A percentile compares a stretch with the other conserved stretches of the same genome.
Evolutionary conservation across 495 filamentous ascomycete genomes (phyloP).

Genomic region (Friedmanniomyces simplex): DNA sequence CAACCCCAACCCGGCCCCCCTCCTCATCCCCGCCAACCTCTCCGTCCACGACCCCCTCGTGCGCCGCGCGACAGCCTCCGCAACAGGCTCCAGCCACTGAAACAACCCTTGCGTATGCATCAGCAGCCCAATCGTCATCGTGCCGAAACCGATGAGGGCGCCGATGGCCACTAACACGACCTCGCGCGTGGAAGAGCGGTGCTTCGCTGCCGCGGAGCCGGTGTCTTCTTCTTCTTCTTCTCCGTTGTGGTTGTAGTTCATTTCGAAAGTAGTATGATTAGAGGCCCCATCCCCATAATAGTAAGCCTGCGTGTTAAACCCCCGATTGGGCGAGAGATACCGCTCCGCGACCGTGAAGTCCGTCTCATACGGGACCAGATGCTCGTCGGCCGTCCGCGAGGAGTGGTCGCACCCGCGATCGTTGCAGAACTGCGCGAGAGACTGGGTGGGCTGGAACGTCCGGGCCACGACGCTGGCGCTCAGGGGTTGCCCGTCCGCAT

Average conservation of each 20-base stretch:
- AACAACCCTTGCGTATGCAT: background rate
- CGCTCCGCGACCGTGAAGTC: background rate
- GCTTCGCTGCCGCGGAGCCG: background rate
- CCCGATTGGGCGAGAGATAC: constrained; percentile 8
- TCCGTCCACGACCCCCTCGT: background rate
- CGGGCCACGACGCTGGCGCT: constrained; percentile 16
- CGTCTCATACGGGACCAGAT: constrained; percentile 1
- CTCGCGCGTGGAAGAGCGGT: background rate
- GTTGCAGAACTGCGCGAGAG: constrained; percentile 12
- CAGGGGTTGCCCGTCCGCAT: constrained; percentile 15
- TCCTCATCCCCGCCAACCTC: too few species aligned
- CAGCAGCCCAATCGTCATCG: background rate
- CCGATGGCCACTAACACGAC: background rate
- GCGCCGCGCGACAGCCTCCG: background rate
- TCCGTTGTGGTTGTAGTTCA: background rate
- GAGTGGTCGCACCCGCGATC: constrained; percentile 15
- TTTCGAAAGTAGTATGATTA: background rate
- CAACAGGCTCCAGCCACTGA: constrained; percentile 1
- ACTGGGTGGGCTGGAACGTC: constrained; percentile 20
- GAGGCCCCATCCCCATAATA: constrained; percentile 7
- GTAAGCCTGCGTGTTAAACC: constrained; percentile 17
- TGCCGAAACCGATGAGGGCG: constrained; percentile 2
- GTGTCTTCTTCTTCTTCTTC: background rate
- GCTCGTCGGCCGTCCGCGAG: background rate
- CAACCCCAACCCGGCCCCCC: too few species aligned